Base-by-base conservation (phyloP, 805 yeast genomes). In the Kluyveromyces starmeri region DNA sequence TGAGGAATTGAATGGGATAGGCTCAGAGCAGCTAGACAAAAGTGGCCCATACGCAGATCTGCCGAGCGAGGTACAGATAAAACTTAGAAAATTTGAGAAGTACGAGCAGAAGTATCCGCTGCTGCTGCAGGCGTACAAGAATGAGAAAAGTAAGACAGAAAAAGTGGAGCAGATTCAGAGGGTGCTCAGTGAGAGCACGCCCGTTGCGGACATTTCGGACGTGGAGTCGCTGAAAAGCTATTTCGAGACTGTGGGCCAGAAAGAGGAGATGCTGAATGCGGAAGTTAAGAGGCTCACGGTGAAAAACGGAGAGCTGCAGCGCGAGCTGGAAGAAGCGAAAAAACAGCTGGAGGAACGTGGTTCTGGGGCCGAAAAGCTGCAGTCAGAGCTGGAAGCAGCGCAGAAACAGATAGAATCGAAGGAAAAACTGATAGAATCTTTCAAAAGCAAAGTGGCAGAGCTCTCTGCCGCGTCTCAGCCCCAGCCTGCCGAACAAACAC, bases 91-190 rank as follows among this genome's bases (percentile, higher is more conserved):
- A 61, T 83, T 82, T 50, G 74, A 70, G 37, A 86, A 85, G 54
- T 89, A 88, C 55, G 97, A 89, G 55, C 81, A 80, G 33, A 86
- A 85, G 55, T 89, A 92, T 52, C 98, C 98, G 0, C 62, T 75
- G 27, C 63, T 89, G 11, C 67, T 86, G 33, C 80, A 80, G 28
- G 96, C 97, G 0, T 92, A 84, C 61, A 83, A 85, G 50, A 62
- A 68, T 1, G 96, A 88, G 54, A 84, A 82, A 60, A 64, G 70
- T 32, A 81, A 78, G 46, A 62, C 69, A 2, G 78, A 71, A 29
- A 65, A 78, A 28, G 69, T 86, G 7, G 63, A 52, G 4, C 49
- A 62, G 0, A 80, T 88, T 45, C 96, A 85, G 50, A 73, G 64
- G 37, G 71, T 81, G 10, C 60, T 89, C 39, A 67, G 72, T 34